Evolutionary conservation across 495 filamentous ascomycete genomes (phyloP).

Genomic region (Xylaria venustula): DNA sequence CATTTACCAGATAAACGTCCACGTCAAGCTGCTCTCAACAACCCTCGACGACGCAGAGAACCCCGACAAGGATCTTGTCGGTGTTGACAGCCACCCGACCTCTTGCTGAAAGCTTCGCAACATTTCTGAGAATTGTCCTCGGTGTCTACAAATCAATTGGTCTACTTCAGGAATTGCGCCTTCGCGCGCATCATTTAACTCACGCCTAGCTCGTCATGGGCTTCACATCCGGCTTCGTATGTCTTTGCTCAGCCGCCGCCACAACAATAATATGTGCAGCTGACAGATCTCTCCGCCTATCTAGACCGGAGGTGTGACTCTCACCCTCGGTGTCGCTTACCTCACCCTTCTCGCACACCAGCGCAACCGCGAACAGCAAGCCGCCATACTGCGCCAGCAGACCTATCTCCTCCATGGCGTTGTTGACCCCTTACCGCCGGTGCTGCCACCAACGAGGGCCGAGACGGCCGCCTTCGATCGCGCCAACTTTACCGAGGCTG

Average conservation of each 20-base stretch:
- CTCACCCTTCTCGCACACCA: constrained; percentile 74
- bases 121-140: not conserved
- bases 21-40: not conserved
- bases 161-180: constrained; percentile 18
- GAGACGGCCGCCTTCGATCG: constrained; percentile 43
- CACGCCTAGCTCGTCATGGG: constrained; percentile 55
- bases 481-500: constrained; percentile 56
- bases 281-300: constrained; percentile 17
- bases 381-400: constrained; percentile 68
- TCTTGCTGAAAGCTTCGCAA: not conserved
- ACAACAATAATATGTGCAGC: constrained; percentile 6
- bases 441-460: constrained; percentile 39
- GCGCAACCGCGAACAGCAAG: constrained; percentile 67
- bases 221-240: constrained; percentile 79
- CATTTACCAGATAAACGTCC: constrained; percentile 6
- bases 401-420: constrained; percentile 59
- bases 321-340: constrained; percentile 81
- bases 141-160: constrained; percentile 13
- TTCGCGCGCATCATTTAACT: constrained; percentile 15
- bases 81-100: not conserved
- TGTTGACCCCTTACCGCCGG: constrained; percentile 44
- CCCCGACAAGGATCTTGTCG: not conserved
- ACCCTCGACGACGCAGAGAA: too few relatives aligned
- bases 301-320: constrained; percentile 78
- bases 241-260: constrained; percentile 26